Evolutionary conservation across 2,329 filamentous ascomycete genomes (phyloP), one percentile per base, ranked within the genome.

Genomic region (Colletotrichum abscissum): DNA sequence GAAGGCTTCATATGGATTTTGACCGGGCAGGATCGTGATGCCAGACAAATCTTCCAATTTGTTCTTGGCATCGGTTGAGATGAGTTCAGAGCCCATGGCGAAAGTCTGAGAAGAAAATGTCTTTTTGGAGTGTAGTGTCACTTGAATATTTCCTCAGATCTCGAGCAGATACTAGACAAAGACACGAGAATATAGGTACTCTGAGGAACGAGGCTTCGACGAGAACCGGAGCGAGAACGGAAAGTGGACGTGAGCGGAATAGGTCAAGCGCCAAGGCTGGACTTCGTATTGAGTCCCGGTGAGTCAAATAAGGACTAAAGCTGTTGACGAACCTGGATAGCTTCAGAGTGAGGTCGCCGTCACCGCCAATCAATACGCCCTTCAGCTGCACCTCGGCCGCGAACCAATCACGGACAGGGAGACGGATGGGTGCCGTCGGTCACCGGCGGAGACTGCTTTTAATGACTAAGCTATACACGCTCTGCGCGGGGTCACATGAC

Each of bases 1-100:
- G 72, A 97, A 84, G 22, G 92, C 90, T 76, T 94, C 88, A 80
- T 95, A 97, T 1, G 94, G 94, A 76, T 97, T 97, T 79, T 90
- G 88, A 58, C 87, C 89, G 0, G 87, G 85, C 75, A 84, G 80
- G 69, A 87, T 78, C 24, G 82, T 79, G 62, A 89, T 81, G 16
- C 88, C 88, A 1, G 89, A 90, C 30, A 90, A 80, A 65, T 90
- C 88, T 77, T 89, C 86, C 12, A 89, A 79, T 81, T 86, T 88
- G 79, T 88, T 88, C 74, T 81, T 83, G 16, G 83, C 82, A 55
- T 88, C 85, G 11, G 82, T 80, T 1, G 82, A 80, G 38, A 82
- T 81, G 4, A 86, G 76, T n/a, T 78, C 77, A 1, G 83, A 77
- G 9, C 76, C 79, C 83, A 85, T 85, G 11, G 74, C 76, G 63